phyloP scores from a whole-genome alignment of 163 green algal species.

The Scenedesmus sp. region DNA sequence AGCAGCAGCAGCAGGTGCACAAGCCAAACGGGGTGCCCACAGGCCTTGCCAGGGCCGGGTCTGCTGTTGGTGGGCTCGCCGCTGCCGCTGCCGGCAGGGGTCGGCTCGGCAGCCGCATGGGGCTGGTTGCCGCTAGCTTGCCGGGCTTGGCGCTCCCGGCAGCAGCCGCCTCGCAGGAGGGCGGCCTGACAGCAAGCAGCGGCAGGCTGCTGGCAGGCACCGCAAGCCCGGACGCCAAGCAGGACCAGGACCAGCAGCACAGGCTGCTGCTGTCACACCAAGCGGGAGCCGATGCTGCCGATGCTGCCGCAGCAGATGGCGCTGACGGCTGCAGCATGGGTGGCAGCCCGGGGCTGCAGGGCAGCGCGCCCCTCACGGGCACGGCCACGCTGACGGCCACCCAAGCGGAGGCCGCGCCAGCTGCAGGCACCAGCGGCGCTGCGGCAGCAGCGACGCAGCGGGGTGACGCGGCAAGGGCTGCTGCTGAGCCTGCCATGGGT shows the following conservation, averaged over 20 bases:
- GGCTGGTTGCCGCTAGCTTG: background rate
- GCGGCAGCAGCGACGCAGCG: background rate
- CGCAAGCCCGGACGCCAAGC: background rate
- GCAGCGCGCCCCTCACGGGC: background rate
- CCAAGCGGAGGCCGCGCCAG: background rate
- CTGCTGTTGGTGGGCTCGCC: background rate
- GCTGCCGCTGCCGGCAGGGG: background rate
- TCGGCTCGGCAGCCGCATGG: background rate
- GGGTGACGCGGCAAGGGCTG: background rate
- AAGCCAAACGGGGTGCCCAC: background rate
- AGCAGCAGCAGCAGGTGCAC: background rate
- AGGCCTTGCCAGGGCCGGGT: background rate
- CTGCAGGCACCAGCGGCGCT: background rate
- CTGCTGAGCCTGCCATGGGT: background rate
- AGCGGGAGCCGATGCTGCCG: background rate
- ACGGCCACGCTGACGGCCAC: too few species aligned
- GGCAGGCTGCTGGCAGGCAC: background rate
- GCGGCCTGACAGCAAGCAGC: conserved; percentile 3
- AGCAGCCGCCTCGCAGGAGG: background rate
- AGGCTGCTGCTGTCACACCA: background rate
- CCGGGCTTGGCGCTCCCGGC: background rate
- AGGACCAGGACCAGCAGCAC: background rate
- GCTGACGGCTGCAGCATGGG: background rate
- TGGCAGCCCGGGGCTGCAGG: conserved; percentile 1
- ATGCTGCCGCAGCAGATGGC: background rate